Percentiles rank a stretch among this genome's conserved stretches.
phyloP scores from a whole-genome alignment of 1,139 yeast species.

The Hanseniaspora gamundiae region DNA sequence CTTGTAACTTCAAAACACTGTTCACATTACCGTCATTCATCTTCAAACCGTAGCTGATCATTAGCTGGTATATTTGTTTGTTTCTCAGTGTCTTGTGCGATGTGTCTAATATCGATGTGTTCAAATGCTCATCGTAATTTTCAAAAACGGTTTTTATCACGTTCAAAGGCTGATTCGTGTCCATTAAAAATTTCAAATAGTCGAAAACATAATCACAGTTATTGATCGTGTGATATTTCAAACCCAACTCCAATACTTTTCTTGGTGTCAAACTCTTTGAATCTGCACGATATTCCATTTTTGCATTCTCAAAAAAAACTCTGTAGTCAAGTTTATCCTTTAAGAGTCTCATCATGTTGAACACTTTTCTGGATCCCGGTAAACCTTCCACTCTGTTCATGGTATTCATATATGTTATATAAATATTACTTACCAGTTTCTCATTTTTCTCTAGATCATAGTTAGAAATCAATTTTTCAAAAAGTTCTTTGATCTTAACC shows the following conservation, averaged over 20 bases:
- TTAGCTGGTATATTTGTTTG: conserved; percentile 35
- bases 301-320: conserved; percentile 70
- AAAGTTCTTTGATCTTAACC: conserved; percentile 7
- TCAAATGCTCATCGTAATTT: conserved; percentile 33
- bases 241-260: conserved; percentile 70
- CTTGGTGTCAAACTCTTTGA: conserved; percentile 37
- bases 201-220: conserved; percentile 41
- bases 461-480: conserved; percentile 35
- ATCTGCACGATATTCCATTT: conserved; percentile 48
- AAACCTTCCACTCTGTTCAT: conserved; percentile 53
- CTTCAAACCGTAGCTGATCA: conserved; percentile 40
- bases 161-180: conserved; percentile 60
- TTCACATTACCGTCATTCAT: conserved; percentile 49
- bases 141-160: conserved; percentile 75
- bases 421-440: conserved; percentile 14
- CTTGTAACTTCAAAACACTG: conserved; percentile 32
- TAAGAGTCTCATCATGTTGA: conserved; percentile 45
- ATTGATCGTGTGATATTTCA: conserved; percentile 40
- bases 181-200: conserved; percentile 63
- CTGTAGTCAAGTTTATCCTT: conserved; percentile 48
- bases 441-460: neutral
- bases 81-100: conserved; percentile 23
- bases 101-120: neutral
- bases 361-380: conserved; percentile 59
- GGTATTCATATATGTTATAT: conserved; percentile 47